phyloP scores from a whole-genome alignment of 768 basidiomycete species.

The Calocera cornea region DNA sequence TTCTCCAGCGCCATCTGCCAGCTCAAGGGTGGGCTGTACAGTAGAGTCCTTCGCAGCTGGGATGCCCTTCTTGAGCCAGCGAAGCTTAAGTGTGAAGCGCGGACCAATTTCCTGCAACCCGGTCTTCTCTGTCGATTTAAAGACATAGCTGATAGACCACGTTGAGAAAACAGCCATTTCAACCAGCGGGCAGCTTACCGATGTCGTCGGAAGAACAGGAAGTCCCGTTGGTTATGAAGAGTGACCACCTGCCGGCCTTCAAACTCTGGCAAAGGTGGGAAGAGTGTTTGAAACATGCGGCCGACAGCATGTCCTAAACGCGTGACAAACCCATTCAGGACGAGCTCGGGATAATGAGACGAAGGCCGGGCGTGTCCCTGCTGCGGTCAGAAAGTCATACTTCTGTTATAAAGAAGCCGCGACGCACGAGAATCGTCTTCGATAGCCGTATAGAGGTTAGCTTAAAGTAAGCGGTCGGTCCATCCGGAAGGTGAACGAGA shows the following conservation, averaged over 20 bases:
- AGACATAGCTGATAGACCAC: slow-evolving; percentile 55
- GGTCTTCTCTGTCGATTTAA: slow-evolving; percentile 80
- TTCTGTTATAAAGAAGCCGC: neutral
- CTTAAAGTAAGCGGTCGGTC: slow-evolving; percentile 93
- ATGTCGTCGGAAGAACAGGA: slow-evolving; percentile 92
- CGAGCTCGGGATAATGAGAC: slow-evolving; percentile 85
- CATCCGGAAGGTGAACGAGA: slow-evolving; percentile 74
- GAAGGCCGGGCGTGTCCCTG: slow-evolving; percentile 89
- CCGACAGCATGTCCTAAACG: slow-evolving; percentile 87
- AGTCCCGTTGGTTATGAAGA: slow-evolving; percentile 93
- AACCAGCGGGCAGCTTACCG: slow-evolving; percentile 42
- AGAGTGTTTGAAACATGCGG: slow-evolving; percentile 89
- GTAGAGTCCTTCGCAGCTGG: slow-evolving; percentile 65
- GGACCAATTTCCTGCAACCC: slow-evolving; percentile 95
- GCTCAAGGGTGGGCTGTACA: slow-evolving; percentile 42
- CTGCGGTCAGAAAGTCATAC: neutral
- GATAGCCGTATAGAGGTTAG: slow-evolving; percentile 77
- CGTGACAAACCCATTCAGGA: slow-evolving; percentile 88
- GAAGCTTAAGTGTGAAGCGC: slow-evolving; percentile 86
- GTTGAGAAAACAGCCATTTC: slow-evolving; percentile 11
- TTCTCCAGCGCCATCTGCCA: slow-evolving; percentile 29
- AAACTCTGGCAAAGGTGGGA: slow-evolving; percentile 89
- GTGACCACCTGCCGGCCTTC: slow-evolving; percentile 94
- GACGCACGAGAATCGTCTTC: slow-evolving; percentile 66
- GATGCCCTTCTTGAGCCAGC: slow-evolving; percentile 76